These are phyloP conservation scores for Panellus pusillus DNA, from an alignment of 768 basidiomycete species.

Conservation along the genomic window DNA sequence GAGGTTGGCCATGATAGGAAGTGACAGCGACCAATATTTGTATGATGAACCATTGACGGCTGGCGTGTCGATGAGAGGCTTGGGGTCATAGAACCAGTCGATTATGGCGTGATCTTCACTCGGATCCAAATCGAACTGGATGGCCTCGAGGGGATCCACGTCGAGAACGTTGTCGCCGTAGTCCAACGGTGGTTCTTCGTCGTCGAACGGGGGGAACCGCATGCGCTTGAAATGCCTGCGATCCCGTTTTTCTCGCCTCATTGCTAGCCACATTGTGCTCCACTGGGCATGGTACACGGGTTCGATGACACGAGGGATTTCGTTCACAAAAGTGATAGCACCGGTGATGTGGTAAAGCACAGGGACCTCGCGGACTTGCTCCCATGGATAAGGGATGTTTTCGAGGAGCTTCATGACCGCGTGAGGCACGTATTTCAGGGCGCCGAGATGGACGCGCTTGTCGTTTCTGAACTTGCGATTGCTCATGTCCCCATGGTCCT, in stretches of 20 bases:
- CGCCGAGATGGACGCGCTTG: slow-evolving; percentile 98
- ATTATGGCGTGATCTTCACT: slow-evolving; percentile 90
- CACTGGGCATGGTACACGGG: slow-evolving; percentile 99
- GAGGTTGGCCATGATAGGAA: slow-evolving; percentile 96
- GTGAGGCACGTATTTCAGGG: slow-evolving; percentile 97
- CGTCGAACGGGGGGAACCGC: slow-evolving; percentile 99
- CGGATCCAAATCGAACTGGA: slow-evolving; percentile 91
- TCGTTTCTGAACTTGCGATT: slow-evolving; percentile 99
- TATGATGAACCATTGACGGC: slow-evolving; percentile 92
- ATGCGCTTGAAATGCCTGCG: slow-evolving; percentile 99
- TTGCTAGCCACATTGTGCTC: slow-evolving; percentile 99
- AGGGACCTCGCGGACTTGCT: slow-evolving; percentile 98
- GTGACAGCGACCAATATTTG: slow-evolving; percentile 86
- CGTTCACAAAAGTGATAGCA: slow-evolving; percentile 99
- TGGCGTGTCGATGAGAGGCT: slow-evolving; percentile 88
- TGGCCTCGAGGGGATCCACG: slow-evolving; percentile 96
- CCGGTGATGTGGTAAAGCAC: slow-evolving; percentile 99
- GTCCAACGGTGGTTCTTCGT: slow-evolving; percentile 97
- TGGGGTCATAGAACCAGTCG: slow-evolving; percentile 99
- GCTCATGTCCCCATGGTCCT: slow-evolving; percentile 99
- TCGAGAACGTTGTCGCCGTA: slow-evolving; percentile 99
- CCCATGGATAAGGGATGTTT: slow-evolving; percentile 97
- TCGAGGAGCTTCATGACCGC: slow-evolving; percentile 99
- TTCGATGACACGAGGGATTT: slow-evolving; percentile 94
- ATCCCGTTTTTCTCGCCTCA: slow-evolving; percentile 98